Conservation (phyloP, 345 rosid genomes). For the Citropsis articulata region DNA sequence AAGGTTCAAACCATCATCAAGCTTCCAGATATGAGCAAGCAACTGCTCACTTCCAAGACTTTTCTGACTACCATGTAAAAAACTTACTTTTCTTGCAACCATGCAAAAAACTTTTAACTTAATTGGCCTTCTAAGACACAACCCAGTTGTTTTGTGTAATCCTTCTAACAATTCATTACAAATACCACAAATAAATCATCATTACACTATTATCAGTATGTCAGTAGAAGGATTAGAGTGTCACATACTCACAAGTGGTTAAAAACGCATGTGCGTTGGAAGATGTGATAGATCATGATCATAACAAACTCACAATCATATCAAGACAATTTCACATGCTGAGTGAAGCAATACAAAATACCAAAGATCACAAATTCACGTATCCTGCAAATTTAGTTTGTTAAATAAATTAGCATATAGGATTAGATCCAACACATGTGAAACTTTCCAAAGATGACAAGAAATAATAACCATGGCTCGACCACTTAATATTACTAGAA, state of each 20-base stretch:
- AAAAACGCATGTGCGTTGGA: not conserved
- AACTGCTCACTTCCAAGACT: not conserved
- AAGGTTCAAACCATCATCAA: not conserved
- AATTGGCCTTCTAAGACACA: not conserved
- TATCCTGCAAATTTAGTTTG: not conserved
- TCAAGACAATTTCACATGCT: not conserved
- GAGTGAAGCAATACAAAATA: not conserved
- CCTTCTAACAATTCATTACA: not conserved
- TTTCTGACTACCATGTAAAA: not conserved
- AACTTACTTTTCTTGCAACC: not conserved
- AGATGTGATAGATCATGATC: not conserved
- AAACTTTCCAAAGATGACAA: not conserved
- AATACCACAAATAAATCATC: not conserved
- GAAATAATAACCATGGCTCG: not conserved
- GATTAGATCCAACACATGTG: not conserved
- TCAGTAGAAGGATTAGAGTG: not conserved
- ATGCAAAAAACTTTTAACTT: not conserved
- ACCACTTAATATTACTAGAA: not conserved
- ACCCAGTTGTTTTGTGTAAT: not conserved
- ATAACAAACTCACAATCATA: not conserved
- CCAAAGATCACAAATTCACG: not conserved
- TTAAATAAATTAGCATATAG: not conserved
- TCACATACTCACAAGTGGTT: not conserved
- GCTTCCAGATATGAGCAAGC: not conserved
- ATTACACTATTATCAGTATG: not conserved